These are phyloP conservation scores for Kandelia obovata DNA, from an alignment of 345 rosid genomes.

Conservation along the genomic window DNA sequence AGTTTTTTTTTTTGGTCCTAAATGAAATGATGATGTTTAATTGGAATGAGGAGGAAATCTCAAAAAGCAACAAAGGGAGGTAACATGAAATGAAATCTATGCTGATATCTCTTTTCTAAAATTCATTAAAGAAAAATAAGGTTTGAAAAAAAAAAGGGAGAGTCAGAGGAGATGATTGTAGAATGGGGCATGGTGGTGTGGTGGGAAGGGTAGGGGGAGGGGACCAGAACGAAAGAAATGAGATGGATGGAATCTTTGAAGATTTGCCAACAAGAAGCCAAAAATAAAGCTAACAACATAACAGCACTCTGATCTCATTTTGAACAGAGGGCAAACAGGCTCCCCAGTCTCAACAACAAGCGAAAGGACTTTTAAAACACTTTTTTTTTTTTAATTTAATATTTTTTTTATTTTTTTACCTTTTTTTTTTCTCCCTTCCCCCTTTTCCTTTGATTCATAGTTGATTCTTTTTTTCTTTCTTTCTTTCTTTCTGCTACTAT, in stretches of 20 bases:
- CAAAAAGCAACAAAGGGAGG: slow-evolving; percentile 10
- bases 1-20: slow-evolving; percentile 17
- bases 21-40: slow-evolving; percentile 36
- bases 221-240: slow-evolving; percentile 3
- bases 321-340: no score
- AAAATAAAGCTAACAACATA: slow-evolving; percentile 12
- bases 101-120: not conserved
- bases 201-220: not conserved
- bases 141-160: not conserved
- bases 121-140: slow-evolving; percentile 7
- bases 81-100: not conserved
- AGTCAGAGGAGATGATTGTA: slow-evolving; percentile 19
- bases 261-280: not conserved
- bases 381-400: no score
- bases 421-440: not conserved
- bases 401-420: no score
- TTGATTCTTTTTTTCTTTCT: no score
- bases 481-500: no score
- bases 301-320: not conserved
- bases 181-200: slow-evolving; percentile 14
- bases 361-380: no score
- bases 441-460: not conserved
- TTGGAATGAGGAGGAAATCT: slow-evolving; percentile 15
- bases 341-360: no score
- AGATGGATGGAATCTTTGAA: slow-evolving; percentile 44